These are phyloP conservation scores for Parastagonospora nodorum DNA, from an alignment of 2,329 filamentous ascomycete species.

Conservation along the genomic window DNA sequence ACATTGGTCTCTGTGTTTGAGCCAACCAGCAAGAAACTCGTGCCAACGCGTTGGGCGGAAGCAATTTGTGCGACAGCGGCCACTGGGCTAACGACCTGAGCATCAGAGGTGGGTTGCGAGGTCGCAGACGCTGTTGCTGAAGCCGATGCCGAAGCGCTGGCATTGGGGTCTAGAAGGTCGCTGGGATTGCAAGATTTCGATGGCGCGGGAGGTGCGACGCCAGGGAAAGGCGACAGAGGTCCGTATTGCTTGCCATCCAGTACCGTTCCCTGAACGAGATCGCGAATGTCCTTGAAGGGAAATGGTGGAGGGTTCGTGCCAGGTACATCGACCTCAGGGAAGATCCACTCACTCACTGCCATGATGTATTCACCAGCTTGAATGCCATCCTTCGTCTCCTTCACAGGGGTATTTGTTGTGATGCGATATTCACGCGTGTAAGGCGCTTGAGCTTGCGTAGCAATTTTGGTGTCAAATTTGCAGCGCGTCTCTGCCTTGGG, in stretches of 20 bases:
- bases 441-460: conserved; percentile 27
- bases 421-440: conserved; percentile 52
- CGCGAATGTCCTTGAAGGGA: conserved; percentile 41
- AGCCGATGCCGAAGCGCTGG: conserved; percentile 8
- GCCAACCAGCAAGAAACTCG: conserved; percentile 32
- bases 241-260: conserved; percentile 42
- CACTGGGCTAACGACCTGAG: conserved; percentile 15
- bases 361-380: conserved; percentile 50
- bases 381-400: conserved; percentile 47
- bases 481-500: conserved; percentile 43
- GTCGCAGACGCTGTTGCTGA: too few species aligned
- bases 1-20: conserved; percentile 29
- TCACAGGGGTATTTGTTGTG: conserved; percentile 39
- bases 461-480: conserved; percentile 48
- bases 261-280: conserved; percentile 40
- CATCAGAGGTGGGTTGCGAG: conserved; percentile 1
- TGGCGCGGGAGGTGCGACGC: conserved; percentile 29
- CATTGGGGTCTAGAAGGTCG: conserved; percentile 22
- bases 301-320: conserved; percentile 40
- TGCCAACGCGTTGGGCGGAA: conserved; percentile 36
- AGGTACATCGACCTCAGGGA: conserved; percentile 49
- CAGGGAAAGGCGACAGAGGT: conserved; percentile 47
- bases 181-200: conserved; percentile 29
- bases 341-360: conserved; percentile 52
- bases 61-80: conserved; percentile 25